Evolutionary conservation across 331 rosid genomes (phyloP), one percentile per base, ranked within the genome.

Genomic region (Erythrophleum ivorense): DNA sequence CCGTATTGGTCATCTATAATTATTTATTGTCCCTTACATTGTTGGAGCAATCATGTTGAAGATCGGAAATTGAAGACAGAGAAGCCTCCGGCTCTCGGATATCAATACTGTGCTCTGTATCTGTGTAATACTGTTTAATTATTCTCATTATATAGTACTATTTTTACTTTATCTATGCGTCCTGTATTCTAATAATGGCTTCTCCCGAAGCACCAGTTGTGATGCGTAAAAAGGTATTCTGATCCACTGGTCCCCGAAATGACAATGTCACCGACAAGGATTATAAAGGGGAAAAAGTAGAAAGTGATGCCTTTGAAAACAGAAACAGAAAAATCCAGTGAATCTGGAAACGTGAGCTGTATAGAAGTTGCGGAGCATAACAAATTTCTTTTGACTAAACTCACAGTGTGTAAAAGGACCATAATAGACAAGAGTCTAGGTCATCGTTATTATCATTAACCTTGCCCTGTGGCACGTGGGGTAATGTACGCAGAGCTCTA

Each of bases 221-320:
- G 15, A 33, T 66, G 77, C 78, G 62, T 7, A 12, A 36, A 52
- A 38, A 52, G 15, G 80, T 11, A 33, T 45, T 55, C 48, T 34
- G 62, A 73, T 55, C 4, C 9, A 31, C 10, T 19, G 80, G 86
- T 14, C 77, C 73, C 73, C 38, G 9, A 79, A n/a, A 49, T 49
- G 74, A 75, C 58, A 40, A 48, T 6, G 43, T 66, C 84, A 84
- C 84, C 76, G 86, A 78, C 86, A 73, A 6, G 40, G 53, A 48
- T 59, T 31, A 10, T n/a, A 21, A 78, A 21, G 19, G 14, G 41
- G 31, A 31, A 53, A 67, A 67, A 52, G 76, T 4, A 21, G 75
- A 78, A 38, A 67, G 68, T 11, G 58, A 18, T 52, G 43, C 38
- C 15, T 50, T 11, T 36, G 66, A 19, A 52, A 19, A 34, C 53